These are phyloP conservation scores for Xenoacremonium recifei DNA, from an alignment of 2,329 filamentous ascomycete species.

Conservation along the genomic window DNA sequence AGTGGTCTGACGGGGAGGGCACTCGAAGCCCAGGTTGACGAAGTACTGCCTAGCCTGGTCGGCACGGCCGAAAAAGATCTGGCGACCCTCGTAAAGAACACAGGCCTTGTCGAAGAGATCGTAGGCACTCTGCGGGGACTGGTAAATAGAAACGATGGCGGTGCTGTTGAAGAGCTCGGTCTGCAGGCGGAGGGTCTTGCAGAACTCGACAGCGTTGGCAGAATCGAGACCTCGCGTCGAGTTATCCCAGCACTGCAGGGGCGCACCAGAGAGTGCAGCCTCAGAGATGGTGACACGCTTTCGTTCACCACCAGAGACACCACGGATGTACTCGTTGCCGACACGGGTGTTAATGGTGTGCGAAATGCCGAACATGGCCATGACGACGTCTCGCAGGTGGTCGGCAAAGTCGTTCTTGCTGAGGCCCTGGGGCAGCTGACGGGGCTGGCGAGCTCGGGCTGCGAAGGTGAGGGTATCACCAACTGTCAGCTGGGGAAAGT, in stretches of 20 bases:
- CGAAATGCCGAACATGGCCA: constrained; percentile 73
- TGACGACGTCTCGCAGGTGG: constrained; percentile 68
- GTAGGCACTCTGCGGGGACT: constrained; percentile 64
- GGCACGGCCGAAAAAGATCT: constrained; percentile 63
- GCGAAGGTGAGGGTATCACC: constrained; percentile 79
- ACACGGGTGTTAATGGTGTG: constrained; percentile 73
- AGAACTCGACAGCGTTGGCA: constrained; percentile 74
- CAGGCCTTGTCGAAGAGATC: constrained; percentile 61
- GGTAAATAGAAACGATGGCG: constrained; percentile 71
- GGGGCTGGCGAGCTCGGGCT: constrained; percentile 66
- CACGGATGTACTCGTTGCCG: constrained; percentile 73
- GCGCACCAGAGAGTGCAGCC: constrained; percentile 56
- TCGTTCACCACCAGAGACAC: constrained; percentile 72
- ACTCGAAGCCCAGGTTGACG: constrained; percentile 64
- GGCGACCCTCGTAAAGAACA: constrained; percentile 59
- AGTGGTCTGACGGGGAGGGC: constrained; percentile 64
- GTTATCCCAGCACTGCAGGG: constrained; percentile 69
- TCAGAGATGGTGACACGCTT: constrained; percentile 66
- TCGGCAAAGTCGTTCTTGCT: constrained; percentile 53
- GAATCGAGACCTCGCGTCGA: constrained; percentile 72
- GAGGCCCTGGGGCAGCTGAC: constrained; percentile 58
- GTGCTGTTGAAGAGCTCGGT: constrained; percentile 66
- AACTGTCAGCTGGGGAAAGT: constrained; percentile 75
- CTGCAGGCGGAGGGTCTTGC: constrained; percentile 65
- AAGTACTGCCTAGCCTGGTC: constrained; percentile 64